These are phyloP conservation scores for Ceratocystis eucalypticola DNA, from an alignment of 2,329 filamentous ascomycete species.

Conservation along the genomic window DNA sequence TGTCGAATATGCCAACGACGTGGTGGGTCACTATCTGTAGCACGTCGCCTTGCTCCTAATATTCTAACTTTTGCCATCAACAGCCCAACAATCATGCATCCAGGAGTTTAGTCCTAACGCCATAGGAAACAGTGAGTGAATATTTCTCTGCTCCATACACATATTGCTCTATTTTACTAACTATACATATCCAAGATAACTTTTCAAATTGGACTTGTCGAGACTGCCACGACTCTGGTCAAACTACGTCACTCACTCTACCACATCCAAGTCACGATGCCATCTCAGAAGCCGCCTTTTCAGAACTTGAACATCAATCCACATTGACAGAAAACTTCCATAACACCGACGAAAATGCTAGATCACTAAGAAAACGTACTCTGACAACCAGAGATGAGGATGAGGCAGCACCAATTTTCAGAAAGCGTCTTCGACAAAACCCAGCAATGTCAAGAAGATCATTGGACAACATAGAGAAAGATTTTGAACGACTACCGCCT, in stretches of 20 bases:
- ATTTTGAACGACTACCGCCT: constrained; percentile 21
- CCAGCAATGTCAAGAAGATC: constrained; percentile 20
- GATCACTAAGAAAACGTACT: constrained; percentile 17
- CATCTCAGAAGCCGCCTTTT: background rate
- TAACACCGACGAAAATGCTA: background rate
- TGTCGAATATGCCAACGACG: constrained; percentile 71
- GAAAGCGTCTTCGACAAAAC: constrained; percentile 17
- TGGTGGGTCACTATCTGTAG: constrained; percentile 43
- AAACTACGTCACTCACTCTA: background rate
- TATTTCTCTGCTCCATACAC: background rate
- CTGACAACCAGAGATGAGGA: constrained; percentile 18
- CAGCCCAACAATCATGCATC: constrained; percentile 86
- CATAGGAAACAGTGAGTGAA: constrained; percentile 35
- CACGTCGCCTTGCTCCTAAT: constrained; percentile 22
- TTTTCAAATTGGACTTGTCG: constrained; percentile 38
- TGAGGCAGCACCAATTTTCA: constrained; percentile 11
- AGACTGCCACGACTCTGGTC: background rate
- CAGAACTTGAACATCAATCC: background rate
- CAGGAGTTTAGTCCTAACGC: constrained; percentile 39
- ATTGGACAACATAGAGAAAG: constrained; percentile 26
- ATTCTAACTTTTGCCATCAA: constrained; percentile 18
- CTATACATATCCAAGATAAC: constrained; percentile 25
- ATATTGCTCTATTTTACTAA: background rate
- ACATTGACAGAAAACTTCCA: background rate
- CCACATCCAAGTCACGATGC: background rate